Evolutionary conservation across 768 basidiomycete genomes (phyloP), one percentile per base, ranked within the genome.

Genomic region (Cystofilobasidium capitatum): DNA sequence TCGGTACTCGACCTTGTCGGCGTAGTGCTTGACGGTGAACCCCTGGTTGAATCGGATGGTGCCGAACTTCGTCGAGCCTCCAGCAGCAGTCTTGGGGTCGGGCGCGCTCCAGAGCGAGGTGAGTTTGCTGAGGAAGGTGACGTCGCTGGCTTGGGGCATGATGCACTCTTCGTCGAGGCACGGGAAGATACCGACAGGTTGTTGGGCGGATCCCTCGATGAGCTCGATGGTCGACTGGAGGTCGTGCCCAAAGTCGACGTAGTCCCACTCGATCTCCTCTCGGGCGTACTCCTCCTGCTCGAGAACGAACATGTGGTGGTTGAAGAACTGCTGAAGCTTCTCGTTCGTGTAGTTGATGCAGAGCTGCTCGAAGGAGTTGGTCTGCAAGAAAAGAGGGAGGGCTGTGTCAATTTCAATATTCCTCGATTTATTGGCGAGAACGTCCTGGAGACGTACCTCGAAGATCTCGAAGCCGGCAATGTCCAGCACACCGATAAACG

Each of bases 311-410:
- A 98, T 98, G 76, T 98, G 96, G 77, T 98, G 91, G 74, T 98
- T 99, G 83, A 77, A 77, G 71, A 77, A 77, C 70, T 97, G 94
- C 76, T 97, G 94, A 12, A 98, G 83, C 75, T 89, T 94, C 82
- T 99, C 96, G 80, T 99, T 99, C 51, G 94, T 98, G 74, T 89
- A 94, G 75, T 99, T 99, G 83, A 99, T 99, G 73, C 94, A 83
- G 33, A 99, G 83, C 76, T 99, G 96, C 74, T 99, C 96, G 76
- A 97, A 99, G 12, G 88, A 88, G 76, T 97, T 97, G 73, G 87
- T 81, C 65, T 70, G 57, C 35, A 40, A 22, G 20, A 8, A 31
- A 31, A 55, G 42, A 55, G 24, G 16, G 36, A 37, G n/a, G 3
- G 22, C 17, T 31, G 20, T 16, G 62, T 37, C 39, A 24, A 29